Evolutionary conservation across 257 asterid species (phyloP).

Genomic region (Solanum paucissectum): DNA sequence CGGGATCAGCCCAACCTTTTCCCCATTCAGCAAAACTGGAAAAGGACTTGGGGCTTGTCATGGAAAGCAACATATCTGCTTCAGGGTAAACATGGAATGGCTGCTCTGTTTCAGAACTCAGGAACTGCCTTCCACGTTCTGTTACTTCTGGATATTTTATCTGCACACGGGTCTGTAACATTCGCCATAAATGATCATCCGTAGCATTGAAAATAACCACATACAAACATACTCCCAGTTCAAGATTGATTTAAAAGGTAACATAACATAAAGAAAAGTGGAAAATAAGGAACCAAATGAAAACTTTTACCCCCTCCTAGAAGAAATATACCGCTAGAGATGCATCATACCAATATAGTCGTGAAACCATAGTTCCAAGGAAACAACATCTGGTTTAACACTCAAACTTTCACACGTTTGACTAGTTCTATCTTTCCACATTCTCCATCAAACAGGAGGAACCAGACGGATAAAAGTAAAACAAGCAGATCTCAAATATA

Average conservation of each 20-base stretch:
- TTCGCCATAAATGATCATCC: background rate
- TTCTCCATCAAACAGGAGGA: background rate
- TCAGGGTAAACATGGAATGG: conserved; percentile 49
- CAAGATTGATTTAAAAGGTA: background rate
- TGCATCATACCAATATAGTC: background rate
- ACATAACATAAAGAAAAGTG: background rate
- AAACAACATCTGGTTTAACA: background rate
- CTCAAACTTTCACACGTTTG: background rate
- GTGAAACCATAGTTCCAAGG: background rate
- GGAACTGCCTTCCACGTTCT: conserved; percentile 28
- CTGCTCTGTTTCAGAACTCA: conserved; percentile 25
- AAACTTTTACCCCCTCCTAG: background rate
- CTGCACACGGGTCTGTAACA: conserved; percentile 45
- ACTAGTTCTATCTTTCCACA: background rate
- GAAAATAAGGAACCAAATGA: background rate
- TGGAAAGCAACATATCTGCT: conserved; percentile 64
- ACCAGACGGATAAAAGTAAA: background rate
- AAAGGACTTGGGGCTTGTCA: conserved; percentile 22
- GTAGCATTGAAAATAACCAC: background rate
- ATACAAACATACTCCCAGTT: background rate
- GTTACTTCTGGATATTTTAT: conserved; percentile 51
- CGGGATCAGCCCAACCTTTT: conserved; percentile 84
- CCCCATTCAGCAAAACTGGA: conserved; percentile 75
- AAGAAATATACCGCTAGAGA: background rate
- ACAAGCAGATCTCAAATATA: background rate